Percentiles rank a stretch among this genome's conserved stretches.
These are phyloP conservation scores for Aspergillus sp. DNA, from an alignment of 2,329 filamentous ascomycete genomes.

Conservation along the genomic window DNA sequence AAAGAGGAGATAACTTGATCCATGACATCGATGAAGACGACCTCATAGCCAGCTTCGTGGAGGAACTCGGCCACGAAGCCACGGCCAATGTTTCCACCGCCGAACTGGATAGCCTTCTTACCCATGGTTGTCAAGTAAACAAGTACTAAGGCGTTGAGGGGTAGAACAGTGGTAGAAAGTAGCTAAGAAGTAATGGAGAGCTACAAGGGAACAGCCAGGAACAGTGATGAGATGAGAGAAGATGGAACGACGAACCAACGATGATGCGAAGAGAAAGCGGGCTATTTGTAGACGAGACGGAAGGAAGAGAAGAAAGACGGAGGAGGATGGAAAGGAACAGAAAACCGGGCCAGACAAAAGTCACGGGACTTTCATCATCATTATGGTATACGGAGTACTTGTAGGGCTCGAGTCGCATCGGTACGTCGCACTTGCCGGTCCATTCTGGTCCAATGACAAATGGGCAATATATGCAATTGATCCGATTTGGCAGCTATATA, in stretches of 20 bases:
- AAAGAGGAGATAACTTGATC: conserved; percentile 72
- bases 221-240: conserved; percentile 3
- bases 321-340: conserved; percentile 11
- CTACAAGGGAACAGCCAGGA: conserved; percentile 1
- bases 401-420: conserved; percentile 1
- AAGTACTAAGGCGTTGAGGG: neutral
- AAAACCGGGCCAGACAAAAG: conserved; percentile 2
- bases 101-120: conserved; percentile 75
- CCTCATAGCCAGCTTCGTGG: conserved; percentile 89
- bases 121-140: conserved; percentile 22
- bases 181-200: neutral
- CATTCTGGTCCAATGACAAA: neutral
- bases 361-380: neutral
- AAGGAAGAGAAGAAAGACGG: conserved; percentile 2
- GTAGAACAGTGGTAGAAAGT: neutral
- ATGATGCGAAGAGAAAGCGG: conserved; percentile 2
- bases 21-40: conserved; percentile 93
- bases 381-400: neutral
- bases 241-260: conserved; percentile 5
- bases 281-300: neutral
- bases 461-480: neutral
- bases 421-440: neutral
- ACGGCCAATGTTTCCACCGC: conserved; percentile 77
- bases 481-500: neutral
- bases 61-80: conserved; percentile 88